Evolutionary conservation across 768 basidiomycete genomes (phyloP).

Genomic region (Hysterangium stoloniferum): DNA sequence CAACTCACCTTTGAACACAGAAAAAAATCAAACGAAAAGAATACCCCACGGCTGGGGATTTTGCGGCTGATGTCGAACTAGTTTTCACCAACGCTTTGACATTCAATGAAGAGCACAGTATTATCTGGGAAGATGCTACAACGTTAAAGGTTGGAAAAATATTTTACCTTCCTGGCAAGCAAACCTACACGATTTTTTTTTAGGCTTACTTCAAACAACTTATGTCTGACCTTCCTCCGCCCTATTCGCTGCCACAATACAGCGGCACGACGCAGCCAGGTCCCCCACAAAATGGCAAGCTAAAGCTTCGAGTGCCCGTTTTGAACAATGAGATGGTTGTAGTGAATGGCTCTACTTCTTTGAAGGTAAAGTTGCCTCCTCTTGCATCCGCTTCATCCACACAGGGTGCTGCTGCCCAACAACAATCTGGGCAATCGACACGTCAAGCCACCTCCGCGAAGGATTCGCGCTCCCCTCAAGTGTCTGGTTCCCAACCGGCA

Average conservation of each 20-base stretch:
- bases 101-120: constrained; percentile 83
- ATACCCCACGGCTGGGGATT: constrained; percentile 59
- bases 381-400: constrained; percentile 14
- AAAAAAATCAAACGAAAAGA: constrained; percentile 76
- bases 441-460: constrained; percentile 11
- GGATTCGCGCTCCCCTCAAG: constrained; percentile 26
- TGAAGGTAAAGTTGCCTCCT: constrained; percentile 11
- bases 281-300: constrained; percentile 11
- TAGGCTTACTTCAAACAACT: constrained; percentile 69
- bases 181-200: constrained; percentile 11
- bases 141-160: constrained; percentile 46
- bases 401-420: constrained; percentile 17
- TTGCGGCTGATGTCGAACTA: constrained; percentile 80
- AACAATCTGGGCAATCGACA: constrained; percentile 20
- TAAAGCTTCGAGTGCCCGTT: constrained; percentile 14
- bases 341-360: constrained; percentile 15
- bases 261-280: constrained; percentile 9
- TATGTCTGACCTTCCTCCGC: constrained; percentile 71
- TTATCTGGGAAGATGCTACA: constrained; percentile 74
- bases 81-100: constrained; percentile 84
- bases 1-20: constrained; percentile 31
- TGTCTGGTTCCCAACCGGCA: constrained; percentile 25
- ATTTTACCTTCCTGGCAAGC: not conserved
- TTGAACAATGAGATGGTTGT: constrained; percentile 11
- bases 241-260: constrained; percentile 58